A percentile compares a stretch with the other conserved stretches of the same genome.
Conservation (phyloP, 106 monocot species). For the Allium sativum region DNA sequence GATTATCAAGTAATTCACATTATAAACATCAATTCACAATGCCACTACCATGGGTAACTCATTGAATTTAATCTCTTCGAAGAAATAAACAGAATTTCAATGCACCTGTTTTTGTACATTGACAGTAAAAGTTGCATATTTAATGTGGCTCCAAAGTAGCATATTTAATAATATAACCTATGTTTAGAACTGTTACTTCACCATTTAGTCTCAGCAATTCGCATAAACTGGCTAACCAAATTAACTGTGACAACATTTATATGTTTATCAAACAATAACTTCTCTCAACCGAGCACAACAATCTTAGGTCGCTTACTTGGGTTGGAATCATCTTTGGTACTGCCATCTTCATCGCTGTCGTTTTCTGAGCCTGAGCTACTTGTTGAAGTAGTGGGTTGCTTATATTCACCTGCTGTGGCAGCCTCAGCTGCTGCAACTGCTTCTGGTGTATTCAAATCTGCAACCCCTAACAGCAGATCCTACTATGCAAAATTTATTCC, state of each 20-base stretch:
- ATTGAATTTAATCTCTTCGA: too few relatives aligned
- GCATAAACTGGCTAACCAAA: too few relatives aligned
- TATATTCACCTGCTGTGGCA: constrained; percentile 23
- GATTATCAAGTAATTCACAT: too few relatives aligned
- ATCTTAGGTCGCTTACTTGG: constrained; percentile 53
- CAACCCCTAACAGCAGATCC: constrained; percentile 89
- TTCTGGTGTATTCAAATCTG: constrained; percentile 68
- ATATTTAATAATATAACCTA: too few relatives aligned
- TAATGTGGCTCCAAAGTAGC: too few relatives aligned
- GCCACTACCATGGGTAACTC: too few relatives aligned
- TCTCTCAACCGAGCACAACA: constrained; percentile 39
- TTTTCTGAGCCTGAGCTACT: constrained; percentile 13
- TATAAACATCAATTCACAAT: too few relatives aligned
- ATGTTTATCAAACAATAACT: background rate
- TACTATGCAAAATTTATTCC: constrained; percentile 10
- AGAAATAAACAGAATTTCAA: too few relatives aligned
- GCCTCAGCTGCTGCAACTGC: constrained; percentile 71
- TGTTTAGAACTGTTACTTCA: too few relatives aligned
- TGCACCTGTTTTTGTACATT: background rate
- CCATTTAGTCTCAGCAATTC: too few relatives aligned
- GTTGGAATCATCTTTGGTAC: background rate
- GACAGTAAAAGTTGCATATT: background rate
- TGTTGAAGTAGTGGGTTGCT: constrained; percentile 1
- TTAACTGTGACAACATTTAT: too few relatives aligned
- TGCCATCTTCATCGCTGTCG: constrained; percentile 30